These are phyloP conservation scores for Rehmannia glutinosa DNA, from an alignment of 257 asterid genomes.

Conservation along the genomic window DNA sequence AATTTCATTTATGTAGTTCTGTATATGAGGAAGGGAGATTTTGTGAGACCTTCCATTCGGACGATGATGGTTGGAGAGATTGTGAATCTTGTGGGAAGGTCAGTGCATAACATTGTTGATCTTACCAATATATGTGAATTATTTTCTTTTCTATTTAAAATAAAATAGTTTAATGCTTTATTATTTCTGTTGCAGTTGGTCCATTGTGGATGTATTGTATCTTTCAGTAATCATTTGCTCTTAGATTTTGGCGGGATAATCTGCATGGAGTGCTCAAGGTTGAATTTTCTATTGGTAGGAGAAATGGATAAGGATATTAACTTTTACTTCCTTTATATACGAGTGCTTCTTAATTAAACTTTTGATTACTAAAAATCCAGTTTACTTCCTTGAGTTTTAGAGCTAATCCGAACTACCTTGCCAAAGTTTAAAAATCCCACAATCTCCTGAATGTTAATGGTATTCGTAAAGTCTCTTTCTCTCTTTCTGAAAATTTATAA, in stretches of 20 bases:
- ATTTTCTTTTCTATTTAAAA: background rate
- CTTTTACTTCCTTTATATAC: background rate
- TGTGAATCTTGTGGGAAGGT: slow-evolving; percentile 84
- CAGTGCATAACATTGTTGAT: slow-evolving; percentile 19
- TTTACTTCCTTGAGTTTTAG: background rate
- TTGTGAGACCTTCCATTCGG: slow-evolving; percentile 72
- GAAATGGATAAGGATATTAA: slow-evolving; percentile 1
- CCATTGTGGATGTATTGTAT: slow-evolving; percentile 85
- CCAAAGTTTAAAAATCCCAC: background rate
- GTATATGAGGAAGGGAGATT: slow-evolving; percentile 58
- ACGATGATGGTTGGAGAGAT: slow-evolving; percentile 80
- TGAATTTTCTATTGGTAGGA: slow-evolving; percentile 60
- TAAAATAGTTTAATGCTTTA: slow-evolving; percentile 1
- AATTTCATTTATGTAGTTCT: slow-evolving; percentile 39
- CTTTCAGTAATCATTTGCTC: slow-evolving; percentile 61
- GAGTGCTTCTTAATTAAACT: background rate
- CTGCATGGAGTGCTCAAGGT: slow-evolving; percentile 79
- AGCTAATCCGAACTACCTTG: background rate
- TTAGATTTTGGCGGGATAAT: slow-evolving; percentile 75
- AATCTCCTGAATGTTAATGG: background rate
- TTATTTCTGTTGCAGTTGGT: slow-evolving; percentile 45
- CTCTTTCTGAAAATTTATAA: background rate
- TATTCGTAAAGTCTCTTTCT: background rate
- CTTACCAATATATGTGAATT: background rate
- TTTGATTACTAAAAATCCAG: background rate